phyloP scores from a whole-genome alignment of 805 yeast genomes.

The Sugiyamaella mastotermitis region DNA sequence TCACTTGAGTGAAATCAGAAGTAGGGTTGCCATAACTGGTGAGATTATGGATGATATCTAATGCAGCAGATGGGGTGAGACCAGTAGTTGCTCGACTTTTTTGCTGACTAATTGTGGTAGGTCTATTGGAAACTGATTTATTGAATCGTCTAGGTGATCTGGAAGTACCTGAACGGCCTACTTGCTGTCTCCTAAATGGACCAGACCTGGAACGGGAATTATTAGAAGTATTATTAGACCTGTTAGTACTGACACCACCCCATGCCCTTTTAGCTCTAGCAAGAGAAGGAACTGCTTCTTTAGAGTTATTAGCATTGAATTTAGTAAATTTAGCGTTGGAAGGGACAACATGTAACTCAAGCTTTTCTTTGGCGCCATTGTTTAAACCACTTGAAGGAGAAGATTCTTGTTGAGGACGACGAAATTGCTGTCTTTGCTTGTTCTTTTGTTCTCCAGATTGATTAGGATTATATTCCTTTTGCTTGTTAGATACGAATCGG shows the following conservation, averaged over 20 bases:
- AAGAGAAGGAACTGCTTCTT: not conserved
- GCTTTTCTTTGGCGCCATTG: slow-evolving; percentile 2
- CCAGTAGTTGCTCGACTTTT: not conserved
- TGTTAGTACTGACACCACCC: slow-evolving; percentile 1
- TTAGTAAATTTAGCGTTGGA: not conserved
- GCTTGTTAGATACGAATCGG: no score
- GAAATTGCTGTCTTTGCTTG: not conserved
- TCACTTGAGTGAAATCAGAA: slow-evolving; percentile 1
- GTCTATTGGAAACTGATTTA: no score
- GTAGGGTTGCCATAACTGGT: not conserved
- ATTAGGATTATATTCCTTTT: no score
- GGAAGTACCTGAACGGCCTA: no score
- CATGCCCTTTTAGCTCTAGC: not conserved
- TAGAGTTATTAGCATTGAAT: no score
- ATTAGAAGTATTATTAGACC: no score
- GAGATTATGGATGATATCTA: not conserved
- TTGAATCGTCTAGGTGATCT: no score
- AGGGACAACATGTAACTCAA: slow-evolving; percentile 10
- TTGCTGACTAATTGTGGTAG: no score
- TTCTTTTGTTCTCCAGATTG: not conserved
- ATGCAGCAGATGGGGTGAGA: slow-evolving; percentile 1
- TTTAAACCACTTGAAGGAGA: not conserved
- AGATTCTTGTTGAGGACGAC: not conserved
- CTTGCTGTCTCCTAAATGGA: no score
- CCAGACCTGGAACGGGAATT: not conserved